Conservation (phyloP, 768 basidiomycete genomes). For the Mycena leptocephala region DNA sequence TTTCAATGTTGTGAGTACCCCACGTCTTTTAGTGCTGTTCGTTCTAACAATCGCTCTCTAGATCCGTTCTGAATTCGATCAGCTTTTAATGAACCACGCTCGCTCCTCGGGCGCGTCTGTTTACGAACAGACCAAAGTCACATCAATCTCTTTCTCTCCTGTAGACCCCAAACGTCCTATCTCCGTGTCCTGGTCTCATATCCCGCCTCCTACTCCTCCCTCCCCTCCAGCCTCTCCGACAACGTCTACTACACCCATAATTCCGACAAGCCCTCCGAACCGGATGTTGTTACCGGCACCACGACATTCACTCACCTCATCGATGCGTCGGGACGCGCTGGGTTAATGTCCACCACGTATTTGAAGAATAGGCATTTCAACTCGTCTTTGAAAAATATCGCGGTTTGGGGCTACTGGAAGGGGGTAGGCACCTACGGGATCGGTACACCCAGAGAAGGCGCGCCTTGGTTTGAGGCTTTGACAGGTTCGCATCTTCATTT, state of each 20-base stretch:
- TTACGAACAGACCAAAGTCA: slow-evolving; percentile 70
- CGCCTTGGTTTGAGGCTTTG: slow-evolving; percentile 82
- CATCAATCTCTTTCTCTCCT: slow-evolving; percentile 61
- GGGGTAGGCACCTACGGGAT: slow-evolving; percentile 67
- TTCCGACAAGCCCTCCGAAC: slow-evolving; percentile 15
- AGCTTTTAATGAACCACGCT: slow-evolving; percentile 71
- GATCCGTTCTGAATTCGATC: slow-evolving; percentile 76
- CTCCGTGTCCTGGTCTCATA: slow-evolving; percentile 70
- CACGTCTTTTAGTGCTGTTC: neutral
- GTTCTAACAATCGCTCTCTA: slow-evolving; percentile 34
- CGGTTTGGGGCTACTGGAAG: slow-evolving; percentile 86
- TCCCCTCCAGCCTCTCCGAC: slow-evolving; percentile 61
- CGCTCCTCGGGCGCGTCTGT: slow-evolving; percentile 67
- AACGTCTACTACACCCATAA: slow-evolving; percentile 38
- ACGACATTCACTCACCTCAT: slow-evolving; percentile 79
- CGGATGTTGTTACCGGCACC: slow-evolving; percentile 55
- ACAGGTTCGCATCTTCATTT: slow-evolving; percentile 62
- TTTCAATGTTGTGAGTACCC: slow-evolving; percentile 72
- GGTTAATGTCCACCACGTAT: slow-evolving; percentile 79
- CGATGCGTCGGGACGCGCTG: slow-evolving; percentile 84
- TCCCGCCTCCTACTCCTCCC: slow-evolving; percentile 56
- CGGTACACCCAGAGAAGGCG: slow-evolving; percentile 66
- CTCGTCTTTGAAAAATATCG: slow-evolving; percentile 79
- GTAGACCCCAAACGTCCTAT: slow-evolving; percentile 60
- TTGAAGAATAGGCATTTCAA: slow-evolving; percentile 81